These are phyloP conservation scores for Hamigera avellanea DNA, from an alignment of 495 filamentous ascomycete genomes.

Conservation along the genomic window DNA sequence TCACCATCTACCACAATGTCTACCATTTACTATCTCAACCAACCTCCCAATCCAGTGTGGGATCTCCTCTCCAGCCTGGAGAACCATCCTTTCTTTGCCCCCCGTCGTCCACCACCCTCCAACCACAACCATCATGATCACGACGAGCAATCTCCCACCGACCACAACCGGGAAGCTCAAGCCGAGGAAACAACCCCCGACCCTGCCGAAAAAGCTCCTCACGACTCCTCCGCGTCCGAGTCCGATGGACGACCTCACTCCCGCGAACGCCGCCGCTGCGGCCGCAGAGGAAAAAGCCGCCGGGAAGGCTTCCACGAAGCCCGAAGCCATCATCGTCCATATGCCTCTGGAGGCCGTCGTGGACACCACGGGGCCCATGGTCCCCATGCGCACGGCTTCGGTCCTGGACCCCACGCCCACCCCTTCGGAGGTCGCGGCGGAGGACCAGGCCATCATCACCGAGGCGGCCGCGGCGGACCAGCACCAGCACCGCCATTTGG, in stretches of 20 bases:
- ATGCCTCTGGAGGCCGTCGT: background rate
- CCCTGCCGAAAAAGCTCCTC: slow-evolving; percentile 4
- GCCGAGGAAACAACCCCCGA: slow-evolving; percentile 1
- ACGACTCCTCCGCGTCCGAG: background rate
- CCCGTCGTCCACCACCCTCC: slow-evolving; percentile 10
- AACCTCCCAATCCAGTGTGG: slow-evolving; percentile 23
- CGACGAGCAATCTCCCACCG: slow-evolving; percentile 2
- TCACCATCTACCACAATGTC: slow-evolving; percentile 9
- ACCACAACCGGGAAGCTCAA: slow-evolving; percentile 4
- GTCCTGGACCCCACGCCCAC: too few species aligned
- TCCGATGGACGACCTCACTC: background rate
- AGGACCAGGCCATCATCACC: background rate
- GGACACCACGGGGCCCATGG: background rate
- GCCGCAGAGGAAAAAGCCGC: background rate
- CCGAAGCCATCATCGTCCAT: too few species aligned
- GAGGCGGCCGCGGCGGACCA: slow-evolving; percentile 9
- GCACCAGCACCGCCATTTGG: slow-evolving; percentile 4
- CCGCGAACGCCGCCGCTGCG: background rate
- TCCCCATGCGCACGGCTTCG: too few species aligned
- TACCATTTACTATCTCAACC: slow-evolving; percentile 26
- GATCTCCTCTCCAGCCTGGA: slow-evolving; percentile 22
- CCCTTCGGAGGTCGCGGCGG: background rate
- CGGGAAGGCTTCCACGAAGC: too few species aligned
- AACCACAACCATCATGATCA: slow-evolving; percentile 3
- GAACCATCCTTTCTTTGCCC: slow-evolving; percentile 27